Base-by-base conservation (phyloP, 805 yeast species). In the Candida koratica region DNA sequence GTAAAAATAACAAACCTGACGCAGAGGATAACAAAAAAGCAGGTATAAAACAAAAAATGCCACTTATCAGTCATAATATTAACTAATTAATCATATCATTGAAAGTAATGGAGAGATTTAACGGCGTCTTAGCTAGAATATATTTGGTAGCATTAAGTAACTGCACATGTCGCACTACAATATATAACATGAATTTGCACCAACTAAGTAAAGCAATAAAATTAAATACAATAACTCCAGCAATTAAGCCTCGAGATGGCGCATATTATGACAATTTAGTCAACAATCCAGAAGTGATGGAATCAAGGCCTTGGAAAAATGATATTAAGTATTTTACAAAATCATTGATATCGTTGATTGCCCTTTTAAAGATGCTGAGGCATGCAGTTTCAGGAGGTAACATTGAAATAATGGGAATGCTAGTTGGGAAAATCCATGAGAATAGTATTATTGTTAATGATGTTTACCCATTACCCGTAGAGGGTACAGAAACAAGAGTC, bases 401-500 rank as follows among this genome's bases (percentile, higher is more conserved):
- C 7, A 81, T 86, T 25, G 98, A 90, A 56, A 77, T 93, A 5
- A 90, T 90, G 97, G 98, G 97, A 4, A 84, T 89, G 84, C 68
- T 90, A 56, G 75, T 89, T 0, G 97, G 98, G 1, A 78, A 77
- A 46, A 73, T 84, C 7, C 62, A 74, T 10, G 67, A 65, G 5
- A 60, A 67, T 13, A 60, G 71, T 16, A 71, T 88, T 40, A 71
- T 83, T 2, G 83, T 93, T 2, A 70, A 79, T 69, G 96, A 90
- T 56, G 81, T 80, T 7, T 90, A 83, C 56, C 80, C 88, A 10
- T 61, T 93, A 25, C 97, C 97, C 0, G 97, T 90, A 1, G 90
- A 85, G 55, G 97, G 97, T 1, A 89, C 97, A 0, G 97, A 93
- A 55, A 86, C 96, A 0, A 59, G 97, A 33, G 98, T 90, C 22